Evolutionary conservation across 306 rosid species (phyloP).

Genomic region (Inga oerstediana): DNA sequence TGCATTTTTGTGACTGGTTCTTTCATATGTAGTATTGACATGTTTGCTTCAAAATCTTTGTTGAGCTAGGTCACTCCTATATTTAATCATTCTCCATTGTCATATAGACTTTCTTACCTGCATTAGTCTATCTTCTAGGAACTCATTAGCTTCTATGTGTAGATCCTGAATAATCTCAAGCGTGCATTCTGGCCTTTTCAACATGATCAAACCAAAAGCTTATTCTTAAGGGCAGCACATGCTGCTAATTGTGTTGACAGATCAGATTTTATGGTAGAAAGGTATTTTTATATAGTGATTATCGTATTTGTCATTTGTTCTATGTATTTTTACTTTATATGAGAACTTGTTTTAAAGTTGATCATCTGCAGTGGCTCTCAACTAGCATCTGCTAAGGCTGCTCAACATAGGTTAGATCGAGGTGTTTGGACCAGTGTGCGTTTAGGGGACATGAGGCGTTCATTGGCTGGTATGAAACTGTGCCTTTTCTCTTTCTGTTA

Average conservation of each 20-base stretch:
- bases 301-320: slow-evolving; percentile 20
- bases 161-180: slow-evolving; percentile 81
- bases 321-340: neutral
- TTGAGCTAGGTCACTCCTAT: neutral
- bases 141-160: slow-evolving; percentile 40
- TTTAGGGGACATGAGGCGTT: slow-evolving; percentile 94
- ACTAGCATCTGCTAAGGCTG: slow-evolving; percentile 93
- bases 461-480: slow-evolving; percentile 66
- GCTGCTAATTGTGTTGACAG: slow-evolving; percentile 76
- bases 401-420: slow-evolving; percentile 84
- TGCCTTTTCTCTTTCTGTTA: slow-evolving; percentile 6
- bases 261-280: slow-evolving; percentile 59
- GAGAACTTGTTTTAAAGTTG: slow-evolving; percentile 27
- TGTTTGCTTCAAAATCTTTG: slow-evolving; percentile 27
- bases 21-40: slow-evolving; percentile 9
- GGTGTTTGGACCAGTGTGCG: slow-evolving; percentile 94
- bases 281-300: slow-evolving; percentile 50
- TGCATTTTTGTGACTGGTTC: neutral
- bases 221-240: slow-evolving; percentile 85
- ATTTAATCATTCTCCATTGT: slow-evolving; percentile 17
- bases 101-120: slow-evolving; percentile 19
- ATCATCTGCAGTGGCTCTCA: slow-evolving; percentile 71
- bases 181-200: slow-evolving; percentile 93
- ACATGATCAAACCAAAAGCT: slow-evolving; percentile 59
- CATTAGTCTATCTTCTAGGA: slow-evolving; percentile 23